Conservation (phyloP, 2,329 filamentous ascomycete species). For the Fusarium virguliforme region DNA sequence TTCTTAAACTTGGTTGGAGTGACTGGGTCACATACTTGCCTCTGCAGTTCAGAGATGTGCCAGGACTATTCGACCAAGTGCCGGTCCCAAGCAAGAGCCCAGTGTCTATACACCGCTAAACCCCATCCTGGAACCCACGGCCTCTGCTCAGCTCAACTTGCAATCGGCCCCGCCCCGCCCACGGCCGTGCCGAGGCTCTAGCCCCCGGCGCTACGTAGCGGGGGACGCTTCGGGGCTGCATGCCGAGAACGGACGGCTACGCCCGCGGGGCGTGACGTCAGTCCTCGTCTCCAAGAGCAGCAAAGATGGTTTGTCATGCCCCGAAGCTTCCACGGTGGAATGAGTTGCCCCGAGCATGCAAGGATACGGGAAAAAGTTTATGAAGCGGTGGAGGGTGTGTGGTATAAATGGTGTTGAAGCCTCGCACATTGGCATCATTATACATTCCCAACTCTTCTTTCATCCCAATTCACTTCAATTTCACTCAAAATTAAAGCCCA, state of each 20-base stretch:
- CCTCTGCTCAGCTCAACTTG: constrained; percentile 3
- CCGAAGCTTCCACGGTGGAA: constrained; percentile 18
- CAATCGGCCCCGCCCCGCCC: background rate
- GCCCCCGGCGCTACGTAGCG: constrained; percentile 36
- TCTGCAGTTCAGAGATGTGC: too few relatives aligned
- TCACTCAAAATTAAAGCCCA: constrained; percentile 1
- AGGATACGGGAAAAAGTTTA: constrained; percentile 15
- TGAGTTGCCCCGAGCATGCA: constrained; percentile 36
- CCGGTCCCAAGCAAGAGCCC: too few relatives aligned
- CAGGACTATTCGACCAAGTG: too few relatives aligned
- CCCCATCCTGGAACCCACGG: background rate
- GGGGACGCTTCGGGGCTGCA: constrained; percentile 25
- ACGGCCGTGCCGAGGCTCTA: constrained; percentile 29
- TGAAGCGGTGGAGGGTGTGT: constrained; percentile 22
- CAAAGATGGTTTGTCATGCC: constrained; percentile 38
- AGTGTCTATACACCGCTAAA: background rate
- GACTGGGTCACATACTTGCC: too few relatives aligned
- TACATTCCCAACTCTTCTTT: background rate
- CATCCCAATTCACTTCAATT: background rate
- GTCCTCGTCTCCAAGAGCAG: background rate
- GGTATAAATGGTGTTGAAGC: constrained; percentile 32
- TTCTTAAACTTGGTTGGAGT: background rate
- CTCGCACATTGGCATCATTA: background rate
- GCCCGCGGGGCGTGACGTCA: constrained; percentile 42
- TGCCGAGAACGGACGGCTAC: constrained; percentile 45